Percentiles rank a stretch among this genome's conserved stretches.
Evolutionary conservation across 306 rosid species (phyloP).

Genomic region (Rosa rugosa): DNA sequence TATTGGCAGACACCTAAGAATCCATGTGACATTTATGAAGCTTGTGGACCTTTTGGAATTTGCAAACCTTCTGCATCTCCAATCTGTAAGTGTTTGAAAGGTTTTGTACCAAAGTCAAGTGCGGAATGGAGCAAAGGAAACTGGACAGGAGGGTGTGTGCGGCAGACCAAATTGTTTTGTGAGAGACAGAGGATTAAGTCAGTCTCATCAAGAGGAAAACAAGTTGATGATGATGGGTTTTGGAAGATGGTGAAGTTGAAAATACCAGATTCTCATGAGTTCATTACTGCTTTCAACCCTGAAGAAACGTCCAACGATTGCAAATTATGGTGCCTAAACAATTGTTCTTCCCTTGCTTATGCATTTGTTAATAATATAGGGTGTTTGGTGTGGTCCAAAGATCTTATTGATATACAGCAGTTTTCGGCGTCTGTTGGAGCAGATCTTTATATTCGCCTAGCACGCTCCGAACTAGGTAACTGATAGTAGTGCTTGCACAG

Average conservation of each 20-base stretch:
- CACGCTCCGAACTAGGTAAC: constrained; percentile 45
- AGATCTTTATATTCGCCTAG: constrained; percentile 17
- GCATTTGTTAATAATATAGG: constrained; percentile 9
- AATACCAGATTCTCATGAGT: constrained; percentile 27
- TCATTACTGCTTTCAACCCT: background rate
- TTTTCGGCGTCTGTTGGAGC: background rate
- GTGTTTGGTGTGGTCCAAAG: constrained; percentile 35
- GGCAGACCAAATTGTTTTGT: constrained; percentile 18
- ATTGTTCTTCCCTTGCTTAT: constrained; percentile 40
- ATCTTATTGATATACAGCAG: constrained; percentile 19
- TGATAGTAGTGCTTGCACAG: background rate
- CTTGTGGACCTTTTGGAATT: constrained; percentile 23
- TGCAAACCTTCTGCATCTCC: constrained; percentile 8
- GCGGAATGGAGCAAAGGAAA: constrained; percentile 20
- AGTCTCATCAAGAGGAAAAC: background rate
- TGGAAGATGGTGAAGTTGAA: background rate
- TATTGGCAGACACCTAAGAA: background rate
- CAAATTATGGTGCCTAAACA: constrained; percentile 20
- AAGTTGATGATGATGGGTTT: constrained; percentile 7
- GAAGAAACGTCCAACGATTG: constrained; percentile 14
- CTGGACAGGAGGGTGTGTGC: constrained; percentile 24
- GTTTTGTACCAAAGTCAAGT: constrained; percentile 15
- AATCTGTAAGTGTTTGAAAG: constrained; percentile 21
- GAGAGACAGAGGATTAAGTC: background rate
- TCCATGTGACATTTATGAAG: constrained; percentile 13